These are phyloP conservation scores for Apiotrichum sp. DNA, from an alignment of 1,284 basidiomycete species.

Conservation along the genomic window DNA sequence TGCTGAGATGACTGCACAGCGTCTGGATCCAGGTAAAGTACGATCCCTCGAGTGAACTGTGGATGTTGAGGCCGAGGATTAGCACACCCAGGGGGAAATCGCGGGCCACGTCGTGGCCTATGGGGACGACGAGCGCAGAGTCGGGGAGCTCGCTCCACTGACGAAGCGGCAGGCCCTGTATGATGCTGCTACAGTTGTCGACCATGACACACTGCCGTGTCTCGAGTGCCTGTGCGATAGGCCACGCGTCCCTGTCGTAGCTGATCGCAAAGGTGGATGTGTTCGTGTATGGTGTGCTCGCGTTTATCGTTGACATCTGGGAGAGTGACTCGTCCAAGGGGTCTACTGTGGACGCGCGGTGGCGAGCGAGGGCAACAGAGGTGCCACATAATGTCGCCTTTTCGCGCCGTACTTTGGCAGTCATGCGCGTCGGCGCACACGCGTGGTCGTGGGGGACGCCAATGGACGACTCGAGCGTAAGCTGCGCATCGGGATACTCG, in stretches of 20 bases:
- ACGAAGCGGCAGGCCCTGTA: conserved; percentile 34
- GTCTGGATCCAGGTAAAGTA: conserved; percentile 40
- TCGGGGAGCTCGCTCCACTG: conserved; percentile 43
- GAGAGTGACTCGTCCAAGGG: too few species aligned
- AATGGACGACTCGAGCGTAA: too few species aligned
- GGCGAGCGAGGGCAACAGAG: too few species aligned
- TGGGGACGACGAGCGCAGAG: conserved; percentile 7
- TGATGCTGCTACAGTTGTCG: conserved; percentile 34
- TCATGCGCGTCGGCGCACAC: too few species aligned
- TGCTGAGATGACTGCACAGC: conserved; percentile 33
- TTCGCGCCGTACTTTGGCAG: too few species aligned
- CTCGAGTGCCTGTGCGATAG: conserved; percentile 35
- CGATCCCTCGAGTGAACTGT: conserved; percentile 35
- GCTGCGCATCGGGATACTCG: too few species aligned
- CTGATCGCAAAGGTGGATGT: not conserved
- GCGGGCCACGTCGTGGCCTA: not conserved
- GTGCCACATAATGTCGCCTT: too few species aligned
- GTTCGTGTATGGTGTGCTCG: not conserved
- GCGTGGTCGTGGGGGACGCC: too few species aligned
- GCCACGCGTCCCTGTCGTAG: conserved; percentile 24
- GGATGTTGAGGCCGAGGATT: conserved; percentile 46
- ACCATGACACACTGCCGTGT: conserved; percentile 39
- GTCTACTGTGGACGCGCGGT: too few species aligned
- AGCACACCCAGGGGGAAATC: conserved; percentile 32
- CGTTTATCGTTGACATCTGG: not conserved